These are phyloP conservation scores for Crucihimalaya himalaica DNA, from an alignment of 345 rosid genomes.

Conservation along the genomic window DNA sequence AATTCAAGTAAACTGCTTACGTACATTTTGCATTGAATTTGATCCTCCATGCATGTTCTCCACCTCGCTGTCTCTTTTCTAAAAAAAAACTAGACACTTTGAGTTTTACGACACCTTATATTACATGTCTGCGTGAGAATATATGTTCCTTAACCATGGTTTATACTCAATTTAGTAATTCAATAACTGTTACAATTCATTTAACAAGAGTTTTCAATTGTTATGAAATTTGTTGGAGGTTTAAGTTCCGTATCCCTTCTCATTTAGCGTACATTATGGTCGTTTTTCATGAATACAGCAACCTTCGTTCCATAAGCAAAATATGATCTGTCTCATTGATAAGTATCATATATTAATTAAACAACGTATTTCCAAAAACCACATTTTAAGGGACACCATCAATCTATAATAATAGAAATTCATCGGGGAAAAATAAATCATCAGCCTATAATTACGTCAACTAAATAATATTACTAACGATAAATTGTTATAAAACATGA, in stretches of 20 bases:
- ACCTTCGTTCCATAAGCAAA: not conserved
- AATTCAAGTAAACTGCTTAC: not conserved
- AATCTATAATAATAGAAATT: too few species aligned
- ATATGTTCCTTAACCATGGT: not conserved
- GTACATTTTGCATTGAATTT: not conserved
- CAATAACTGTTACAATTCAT: not conserved
- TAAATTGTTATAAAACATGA: too few species aligned
- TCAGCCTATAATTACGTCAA: too few species aligned
- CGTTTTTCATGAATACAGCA: not conserved
- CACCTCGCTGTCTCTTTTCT: constrained; percentile 9
- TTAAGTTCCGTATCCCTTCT: not conserved
- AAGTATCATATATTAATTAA: not conserved
- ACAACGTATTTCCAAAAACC: too few species aligned
- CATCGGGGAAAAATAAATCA: too few species aligned
- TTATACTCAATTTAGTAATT: not conserved
- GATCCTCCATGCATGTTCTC: constrained; percentile 1
- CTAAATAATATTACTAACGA: too few species aligned
- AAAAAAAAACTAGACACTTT: not conserved
- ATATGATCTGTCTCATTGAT: not conserved
- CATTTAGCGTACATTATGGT: not conserved
- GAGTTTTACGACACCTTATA: not conserved
- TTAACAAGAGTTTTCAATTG: not conserved
- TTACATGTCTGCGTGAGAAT: constrained; percentile 9
- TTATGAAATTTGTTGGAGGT: not conserved
- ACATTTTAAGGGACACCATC: too few species aligned